Percentiles rank a stretch among this genome's conserved stretches.
phyloP scores from a whole-genome alignment of 1,139 yeast genomes.

The Hansenula sp. region DNA sequence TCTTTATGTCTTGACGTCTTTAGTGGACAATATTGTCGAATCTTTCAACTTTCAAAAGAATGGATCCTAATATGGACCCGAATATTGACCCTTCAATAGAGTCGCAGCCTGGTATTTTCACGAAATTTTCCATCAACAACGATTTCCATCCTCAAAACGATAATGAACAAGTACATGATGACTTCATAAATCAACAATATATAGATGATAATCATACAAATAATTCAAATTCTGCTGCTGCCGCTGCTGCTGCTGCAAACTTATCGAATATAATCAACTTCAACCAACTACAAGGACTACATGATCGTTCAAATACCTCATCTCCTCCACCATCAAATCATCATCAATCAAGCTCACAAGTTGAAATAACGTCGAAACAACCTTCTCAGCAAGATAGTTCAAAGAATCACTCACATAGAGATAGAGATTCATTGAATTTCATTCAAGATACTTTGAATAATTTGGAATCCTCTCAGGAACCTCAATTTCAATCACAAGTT shows the following conservation, averaged over 20 bases:
- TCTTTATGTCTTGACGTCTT: too few species aligned
- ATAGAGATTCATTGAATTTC: conserved; percentile 8
- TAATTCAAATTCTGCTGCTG: conserved; percentile 6
- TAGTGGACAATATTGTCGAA: background rate
- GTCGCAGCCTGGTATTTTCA: conserved; percentile 16
- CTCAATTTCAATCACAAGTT: background rate
- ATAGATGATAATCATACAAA: conserved; percentile 2
- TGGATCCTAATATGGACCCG: conserved; percentile 19
- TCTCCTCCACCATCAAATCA: background rate
- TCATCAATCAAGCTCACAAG: background rate
- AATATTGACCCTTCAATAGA: conserved; percentile 20
- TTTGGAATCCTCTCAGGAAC: background rate
- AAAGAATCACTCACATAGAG: background rate
- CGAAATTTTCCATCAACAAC: conserved; percentile 16
- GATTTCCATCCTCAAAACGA: conserved; percentile 6
- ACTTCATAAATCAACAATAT: conserved; percentile 1
- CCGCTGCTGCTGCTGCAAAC: conserved; percentile 19
- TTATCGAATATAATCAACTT: conserved; percentile 20
- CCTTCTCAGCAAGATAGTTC: background rate
- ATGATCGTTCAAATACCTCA: conserved; percentile 3
- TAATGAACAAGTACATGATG: conserved; percentile 4
- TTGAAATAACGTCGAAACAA: background rate
- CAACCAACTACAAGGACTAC: conserved; percentile 6
- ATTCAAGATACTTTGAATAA: conserved; percentile 11
- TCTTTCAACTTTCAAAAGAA: too few species aligned